phyloP scores from a whole-genome alignment of 768 basidiomycete species.

The Hygrophoropsis aurantiaca region DNA sequence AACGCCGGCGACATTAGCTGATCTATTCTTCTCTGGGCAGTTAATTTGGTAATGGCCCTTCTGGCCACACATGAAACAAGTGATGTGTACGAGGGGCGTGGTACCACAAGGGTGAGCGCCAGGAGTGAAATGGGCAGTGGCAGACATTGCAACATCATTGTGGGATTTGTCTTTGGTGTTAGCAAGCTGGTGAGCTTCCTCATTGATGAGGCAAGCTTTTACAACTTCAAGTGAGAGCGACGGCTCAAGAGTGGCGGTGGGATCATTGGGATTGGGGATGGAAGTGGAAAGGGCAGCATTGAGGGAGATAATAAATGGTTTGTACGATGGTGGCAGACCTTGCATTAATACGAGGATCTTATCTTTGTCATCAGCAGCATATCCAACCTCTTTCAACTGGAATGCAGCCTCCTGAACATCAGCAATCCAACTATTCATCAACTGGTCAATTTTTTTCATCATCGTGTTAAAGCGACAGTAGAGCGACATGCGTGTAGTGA shows the following conservation, averaged over 20 bases:
- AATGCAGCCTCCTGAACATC: slow-evolving; percentile 16
- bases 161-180: too few relatives aligned
- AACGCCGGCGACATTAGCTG: too few relatives aligned
- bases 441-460: slow-evolving; percentile 18
- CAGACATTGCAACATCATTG: too few relatives aligned
- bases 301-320: background rate
- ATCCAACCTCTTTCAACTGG: slow-evolving; percentile 18
- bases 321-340: background rate
- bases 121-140: too few relatives aligned
- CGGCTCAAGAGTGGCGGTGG: background rate
- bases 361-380: slow-evolving; percentile 21
- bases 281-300: background rate
- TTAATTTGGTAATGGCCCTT: too few relatives aligned
- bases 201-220: background rate
- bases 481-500: slow-evolving; percentile 22
- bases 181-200: background rate
- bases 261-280: too few relatives aligned
- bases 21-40: too few relatives aligned
- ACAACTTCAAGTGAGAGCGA: slow-evolving; percentile 1
- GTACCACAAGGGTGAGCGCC: too few relatives aligned
- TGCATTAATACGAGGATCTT: slow-evolving; percentile 2
- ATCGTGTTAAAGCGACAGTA: slow-evolving; percentile 20
- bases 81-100: too few relatives aligned
- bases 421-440: slow-evolving; percentile 26
- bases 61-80: too few relatives aligned